Base-by-base conservation (phyloP, 495 filamentous ascomycete species). In the Lophium mytilinum region DNA sequence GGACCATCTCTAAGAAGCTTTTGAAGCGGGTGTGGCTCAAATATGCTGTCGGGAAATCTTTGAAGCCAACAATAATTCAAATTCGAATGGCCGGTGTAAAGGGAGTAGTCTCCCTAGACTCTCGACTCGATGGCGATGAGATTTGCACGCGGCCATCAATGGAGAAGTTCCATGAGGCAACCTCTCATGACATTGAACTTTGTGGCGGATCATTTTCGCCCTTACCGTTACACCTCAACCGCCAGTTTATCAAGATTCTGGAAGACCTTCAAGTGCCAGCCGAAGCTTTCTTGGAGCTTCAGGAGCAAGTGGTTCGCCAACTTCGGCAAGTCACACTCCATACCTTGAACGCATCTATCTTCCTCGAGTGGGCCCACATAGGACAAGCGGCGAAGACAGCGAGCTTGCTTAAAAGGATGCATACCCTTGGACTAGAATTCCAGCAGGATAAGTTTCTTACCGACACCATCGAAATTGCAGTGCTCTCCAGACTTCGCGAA, bases 231-330 rank as follows among this genome's bases (percentile, higher is more conserved):
- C 78, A 82, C 37, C 77, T 95, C 2, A 91, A 92, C 64, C 80
- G 83, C 1, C 86, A 86, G 49, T 68, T 88, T 37, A 88, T 95
- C 64, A 92, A 94, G 66, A 87, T 92, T 30, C 65, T 94, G 34
- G 89, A 95, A 61, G 89, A 93, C 61, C 75, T 85, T 33, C 69
- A 75, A 1, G 81, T 87, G 0, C 65, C 73, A 0, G 61, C 67
- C 7, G 36, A 71, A 0, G 80, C 78, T 61, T 89, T 94, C 62
- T 67, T 85, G 9, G 55, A 76, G 0, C 72, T 85, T 0, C 88
- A 91, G 66, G 67, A 67, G 0, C 66, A 68, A 37, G 81, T 80
- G 37, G 69, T 93, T 0, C 54, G 77, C 1, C 67, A 75, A 15
- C 74, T 95, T 9, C 75, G 81, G 1, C 63, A 67, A 33, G 78